Evolutionary conservation across 352 stramenopile species (phyloP).

Genomic region (Phytophthora capsici): DNA sequence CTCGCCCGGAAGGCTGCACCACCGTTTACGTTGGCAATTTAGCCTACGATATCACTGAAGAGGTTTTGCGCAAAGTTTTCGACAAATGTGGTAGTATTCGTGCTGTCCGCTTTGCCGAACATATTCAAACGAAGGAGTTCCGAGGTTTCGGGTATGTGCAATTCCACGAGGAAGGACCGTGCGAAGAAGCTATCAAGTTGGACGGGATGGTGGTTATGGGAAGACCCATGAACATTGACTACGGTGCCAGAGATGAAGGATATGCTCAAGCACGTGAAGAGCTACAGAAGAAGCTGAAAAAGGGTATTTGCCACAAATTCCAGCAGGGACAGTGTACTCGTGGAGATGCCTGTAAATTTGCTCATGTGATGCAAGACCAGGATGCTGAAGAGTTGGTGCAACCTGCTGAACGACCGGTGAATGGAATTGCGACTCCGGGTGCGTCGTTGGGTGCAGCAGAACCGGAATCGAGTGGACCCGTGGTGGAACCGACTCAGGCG

Average conservation of each 20-base stretch:
- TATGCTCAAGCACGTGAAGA: conserved; percentile 74
- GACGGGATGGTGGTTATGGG: conserved; percentile 88
- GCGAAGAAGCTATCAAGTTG: conserved; percentile 82
- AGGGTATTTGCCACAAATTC: conserved; percentile 79
- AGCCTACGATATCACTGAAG: conserved; percentile 93
- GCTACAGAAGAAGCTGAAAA: conserved; percentile 79
- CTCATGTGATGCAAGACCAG: conserved; percentile 69
- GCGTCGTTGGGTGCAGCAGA: conserved; percentile 30
- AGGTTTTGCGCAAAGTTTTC: conserved; percentile 87
- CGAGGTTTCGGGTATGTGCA: conserved; percentile 92
- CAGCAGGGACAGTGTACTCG: conserved; percentile 64
- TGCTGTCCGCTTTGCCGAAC: conserved; percentile 83
- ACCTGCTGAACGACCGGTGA: conserved; percentile 39
- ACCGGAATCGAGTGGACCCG: background rate
- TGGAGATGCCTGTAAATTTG: conserved; percentile 74
- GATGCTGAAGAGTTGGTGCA: conserved; percentile 58
- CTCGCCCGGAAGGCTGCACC: conserved; percentile 84
- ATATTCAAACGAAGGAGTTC: conserved; percentile 89
- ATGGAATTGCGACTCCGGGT: conserved; percentile 28
- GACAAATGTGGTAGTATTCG: conserved; percentile 78
- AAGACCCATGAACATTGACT: conserved; percentile 84
- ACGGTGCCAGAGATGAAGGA: conserved; percentile 71
- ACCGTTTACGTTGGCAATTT: conserved; percentile 97
- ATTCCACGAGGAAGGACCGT: conserved; percentile 91
- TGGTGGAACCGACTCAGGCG: conserved; percentile 28